Percentiles rank a stretch among this genome's conserved stretches.
Conservation (phyloP, 441 rosid species). For the Aleurites moluccanus region DNA sequence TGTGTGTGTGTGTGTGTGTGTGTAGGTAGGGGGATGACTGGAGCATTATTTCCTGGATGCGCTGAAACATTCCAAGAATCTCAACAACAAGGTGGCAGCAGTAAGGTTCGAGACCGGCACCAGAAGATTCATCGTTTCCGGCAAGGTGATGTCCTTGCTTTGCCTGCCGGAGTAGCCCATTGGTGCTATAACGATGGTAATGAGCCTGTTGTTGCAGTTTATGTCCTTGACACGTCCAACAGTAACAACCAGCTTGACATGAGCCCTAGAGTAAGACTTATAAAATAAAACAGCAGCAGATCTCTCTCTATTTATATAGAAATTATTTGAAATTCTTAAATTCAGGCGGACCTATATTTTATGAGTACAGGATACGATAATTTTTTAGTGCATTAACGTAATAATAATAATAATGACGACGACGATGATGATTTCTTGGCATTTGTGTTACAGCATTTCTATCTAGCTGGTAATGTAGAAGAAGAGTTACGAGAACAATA, state of each 20-base stretch:
- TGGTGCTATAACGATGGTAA: slow-evolving; percentile 76
- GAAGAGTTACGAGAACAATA: slow-evolving; percentile 31
- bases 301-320: no score
- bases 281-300: not conserved
- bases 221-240: slow-evolving; percentile 52
- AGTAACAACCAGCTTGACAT: slow-evolving; percentile 67
- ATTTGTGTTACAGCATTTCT: slow-evolving; percentile 14
- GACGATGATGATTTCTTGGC: not conserved
- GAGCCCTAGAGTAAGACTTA: slow-evolving; percentile 57
- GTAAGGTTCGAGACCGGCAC: slow-evolving; percentile 57
- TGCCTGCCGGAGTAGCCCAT: slow-evolving; percentile 62
- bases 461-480: slow-evolving; percentile 56
- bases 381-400: no score
- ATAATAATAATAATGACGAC: no score
- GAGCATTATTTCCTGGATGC: slow-evolving; percentile 58
- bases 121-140: slow-evolving; percentile 61
- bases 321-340: no score
- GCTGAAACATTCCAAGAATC: slow-evolving; percentile 64
- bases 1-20: not conserved
- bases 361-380: no score
- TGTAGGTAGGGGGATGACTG: slow-evolving; percentile 53
- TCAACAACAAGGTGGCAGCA: slow-evolving; percentile 35
- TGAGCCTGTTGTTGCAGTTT: slow-evolving; percentile 45
- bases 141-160: slow-evolving; percentile 56
- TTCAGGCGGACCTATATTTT: no score